These are phyloP conservation scores for Tetrahymena elliotti DNA, from an alignment of 73 alveolate genomes.

Conservation along the genomic window DNA sequence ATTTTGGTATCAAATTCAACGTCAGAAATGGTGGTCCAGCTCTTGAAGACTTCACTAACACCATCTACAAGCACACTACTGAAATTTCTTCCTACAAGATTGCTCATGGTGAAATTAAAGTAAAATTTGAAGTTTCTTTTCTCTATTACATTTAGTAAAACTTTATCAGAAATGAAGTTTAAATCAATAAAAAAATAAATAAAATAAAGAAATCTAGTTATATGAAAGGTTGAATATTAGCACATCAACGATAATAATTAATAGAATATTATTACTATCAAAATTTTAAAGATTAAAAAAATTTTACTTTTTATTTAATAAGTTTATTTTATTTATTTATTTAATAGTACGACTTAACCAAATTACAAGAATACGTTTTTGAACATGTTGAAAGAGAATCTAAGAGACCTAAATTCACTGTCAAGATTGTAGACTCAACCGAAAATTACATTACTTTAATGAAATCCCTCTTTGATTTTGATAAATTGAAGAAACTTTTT, in stretches of 20 bases:
- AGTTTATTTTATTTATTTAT: not conserved
- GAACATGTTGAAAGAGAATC: constrained; percentile 33
- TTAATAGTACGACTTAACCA: not conserved
- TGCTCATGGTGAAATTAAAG: constrained; percentile 35
- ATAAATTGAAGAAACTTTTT: constrained; percentile 68
- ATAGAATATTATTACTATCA: no score
- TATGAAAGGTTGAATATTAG: no score
- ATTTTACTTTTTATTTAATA: not conserved
- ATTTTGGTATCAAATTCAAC: constrained; percentile 96
- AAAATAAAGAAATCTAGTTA: no score
- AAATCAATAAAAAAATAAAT: no score
- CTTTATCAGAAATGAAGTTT: not conserved
- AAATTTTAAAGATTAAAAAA: not conserved
- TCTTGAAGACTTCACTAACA: constrained; percentile 83
- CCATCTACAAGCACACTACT: constrained; percentile 67
- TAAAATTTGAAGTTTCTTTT: no score
- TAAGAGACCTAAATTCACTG: constrained; percentile 36
- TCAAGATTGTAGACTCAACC: constrained; percentile 73
- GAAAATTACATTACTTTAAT: constrained; percentile 80
- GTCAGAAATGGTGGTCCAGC: constrained; percentile 97
- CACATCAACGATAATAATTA: no score
- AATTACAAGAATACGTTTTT: constrained; percentile 54
- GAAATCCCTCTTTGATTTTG: constrained; percentile 88
- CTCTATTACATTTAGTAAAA: no score
- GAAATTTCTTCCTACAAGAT: constrained; percentile 55